Percentiles rank a stretch among this genome's conserved stretches.
Conservation (phyloP, 345 rosid species). For the Rubroshorea leprosula region DNA sequence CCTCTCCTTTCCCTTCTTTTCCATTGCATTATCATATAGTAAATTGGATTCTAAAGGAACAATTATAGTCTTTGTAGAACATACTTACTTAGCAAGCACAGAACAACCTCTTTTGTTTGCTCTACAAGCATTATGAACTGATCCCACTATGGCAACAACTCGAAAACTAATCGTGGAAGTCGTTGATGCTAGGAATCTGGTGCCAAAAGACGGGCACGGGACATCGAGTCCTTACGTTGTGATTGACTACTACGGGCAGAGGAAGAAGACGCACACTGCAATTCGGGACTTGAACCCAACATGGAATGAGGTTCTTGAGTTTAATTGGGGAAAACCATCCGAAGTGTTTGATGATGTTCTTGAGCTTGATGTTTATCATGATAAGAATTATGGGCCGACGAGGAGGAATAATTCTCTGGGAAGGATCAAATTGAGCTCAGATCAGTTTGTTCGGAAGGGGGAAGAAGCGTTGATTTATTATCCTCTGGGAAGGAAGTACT, state of each 20-base stretch:
- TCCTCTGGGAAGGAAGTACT: slow-evolving; percentile 52
- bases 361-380: slow-evolving; percentile 71
- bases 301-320: slow-evolving; percentile 74
- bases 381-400: slow-evolving; percentile 65
- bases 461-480: slow-evolving; percentile 84
- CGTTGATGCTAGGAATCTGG: slow-evolving; percentile 60
- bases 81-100: background rate
- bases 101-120: slow-evolving; percentile 1
- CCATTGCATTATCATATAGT: background rate
- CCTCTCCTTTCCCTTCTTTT: background rate
- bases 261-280: slow-evolving; percentile 52
- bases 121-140: background rate
- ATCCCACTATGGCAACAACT: slow-evolving; percentile 10
- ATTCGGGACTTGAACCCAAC: slow-evolving; percentile 61
- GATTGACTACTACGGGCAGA: slow-evolving; percentile 70
- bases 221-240: slow-evolving; percentile 83
- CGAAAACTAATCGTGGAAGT: slow-evolving; percentile 74
- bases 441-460: slow-evolving; percentile 75
- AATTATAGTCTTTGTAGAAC: background rate
- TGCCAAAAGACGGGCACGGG: slow-evolving; percentile 83
- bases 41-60: background rate
- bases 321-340: slow-evolving; percentile 51
- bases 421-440: slow-evolving; percentile 49
- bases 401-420: slow-evolving; percentile 63
- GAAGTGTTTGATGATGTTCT: slow-evolving; percentile 55